Percentiles rank a stretch among this genome's conserved stretches.
phyloP scores from a whole-genome alignment of 768 basidiomycete genomes.

The Coprinellus aureogranulatus region DNA sequence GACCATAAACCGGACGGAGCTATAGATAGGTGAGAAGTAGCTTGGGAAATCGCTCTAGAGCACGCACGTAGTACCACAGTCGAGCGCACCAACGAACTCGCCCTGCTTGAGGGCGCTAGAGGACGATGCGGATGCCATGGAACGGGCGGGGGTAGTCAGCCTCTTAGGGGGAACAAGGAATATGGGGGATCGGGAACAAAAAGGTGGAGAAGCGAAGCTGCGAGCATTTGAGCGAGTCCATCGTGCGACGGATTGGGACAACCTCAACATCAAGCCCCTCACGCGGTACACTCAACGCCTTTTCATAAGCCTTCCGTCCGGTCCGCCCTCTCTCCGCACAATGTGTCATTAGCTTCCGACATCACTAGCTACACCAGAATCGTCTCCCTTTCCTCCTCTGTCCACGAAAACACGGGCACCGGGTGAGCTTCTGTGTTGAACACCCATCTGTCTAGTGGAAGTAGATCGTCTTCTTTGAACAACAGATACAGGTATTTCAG shows the following conservation, averaged over 20 bases:
- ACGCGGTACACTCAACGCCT: background rate
- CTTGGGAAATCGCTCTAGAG: background rate
- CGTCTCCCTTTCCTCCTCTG: slow-evolving; percentile 44
- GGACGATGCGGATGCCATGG: slow-evolving; percentile 20
- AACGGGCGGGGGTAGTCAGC: slow-evolving; percentile 1
- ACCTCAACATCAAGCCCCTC: slow-evolving; percentile 8
- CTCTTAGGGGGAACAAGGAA: slow-evolving; percentile 11
- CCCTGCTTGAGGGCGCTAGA: slow-evolving; percentile 51
- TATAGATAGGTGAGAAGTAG: slow-evolving; percentile 25
- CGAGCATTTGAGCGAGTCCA: slow-evolving; percentile 17
- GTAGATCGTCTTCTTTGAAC: slow-evolving; percentile 60
- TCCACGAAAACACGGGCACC: slow-evolving; percentile 69
- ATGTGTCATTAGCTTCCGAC: background rate
- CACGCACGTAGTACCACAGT: slow-evolving; percentile 92
- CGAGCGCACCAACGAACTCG: slow-evolving; percentile 88
- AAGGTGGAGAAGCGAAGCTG: slow-evolving; percentile 7
- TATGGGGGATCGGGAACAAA: background rate
- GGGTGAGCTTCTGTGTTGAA: slow-evolving; percentile 78
- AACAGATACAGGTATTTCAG: slow-evolving; percentile 73
- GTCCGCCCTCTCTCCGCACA: slow-evolving; percentile 1
- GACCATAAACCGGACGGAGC: slow-evolving; percentile 88
- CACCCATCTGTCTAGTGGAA: slow-evolving; percentile 57
- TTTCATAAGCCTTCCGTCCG: background rate
- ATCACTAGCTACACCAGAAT: slow-evolving; percentile 7
- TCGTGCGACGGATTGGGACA: slow-evolving; percentile 15